Conservation (phyloP, 129 eudicot species). For the Lonicera japonica region DNA sequence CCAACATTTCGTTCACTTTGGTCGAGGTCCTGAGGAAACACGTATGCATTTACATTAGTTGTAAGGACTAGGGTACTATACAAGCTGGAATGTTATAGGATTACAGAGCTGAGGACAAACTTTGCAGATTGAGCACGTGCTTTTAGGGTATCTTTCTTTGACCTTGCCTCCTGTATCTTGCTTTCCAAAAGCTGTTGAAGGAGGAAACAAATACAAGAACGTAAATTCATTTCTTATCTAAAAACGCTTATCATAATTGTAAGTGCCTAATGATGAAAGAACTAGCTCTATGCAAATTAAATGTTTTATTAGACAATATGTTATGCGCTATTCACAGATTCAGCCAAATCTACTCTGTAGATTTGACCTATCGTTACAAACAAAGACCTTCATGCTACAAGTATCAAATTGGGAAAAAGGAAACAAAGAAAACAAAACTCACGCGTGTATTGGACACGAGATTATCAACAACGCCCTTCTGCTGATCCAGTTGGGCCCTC, state of each 20-base stretch:
- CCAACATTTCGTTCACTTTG: slow-evolving; percentile 88
- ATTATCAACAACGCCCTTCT: slow-evolving; percentile 82
- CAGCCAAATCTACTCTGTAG: too few species aligned
- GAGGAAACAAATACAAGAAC: slow-evolving; percentile 10
- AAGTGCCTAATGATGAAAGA: background rate
- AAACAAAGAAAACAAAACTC: slow-evolving; percentile 15
- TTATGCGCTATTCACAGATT: too few species aligned
- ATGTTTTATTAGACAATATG: too few species aligned
- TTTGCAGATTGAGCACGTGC: slow-evolving; percentile 99
- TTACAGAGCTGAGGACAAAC: slow-evolving; percentile 35
- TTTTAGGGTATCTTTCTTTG: slow-evolving; percentile 96
- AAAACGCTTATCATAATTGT: background rate
- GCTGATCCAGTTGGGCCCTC: slow-evolving; percentile 92
- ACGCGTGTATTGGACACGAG: slow-evolving; percentile 94
- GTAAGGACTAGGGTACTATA: slow-evolving; percentile 1
- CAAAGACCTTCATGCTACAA: background rate
- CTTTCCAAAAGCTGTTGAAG: slow-evolving; percentile 74
- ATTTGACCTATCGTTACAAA: too few species aligned
- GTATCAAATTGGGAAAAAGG: background rate
- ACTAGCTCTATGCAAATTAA: background rate
- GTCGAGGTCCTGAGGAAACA: slow-evolving; percentile 65
- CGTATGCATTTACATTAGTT: slow-evolving; percentile 8
- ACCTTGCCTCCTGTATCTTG: slow-evolving; percentile 95
- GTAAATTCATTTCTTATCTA: background rate
- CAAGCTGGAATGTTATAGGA: slow-evolving; percentile 1